phyloP scores from a whole-genome alignment of 768 basidiomycete genomes.

The Serendipita sp. region DNA sequence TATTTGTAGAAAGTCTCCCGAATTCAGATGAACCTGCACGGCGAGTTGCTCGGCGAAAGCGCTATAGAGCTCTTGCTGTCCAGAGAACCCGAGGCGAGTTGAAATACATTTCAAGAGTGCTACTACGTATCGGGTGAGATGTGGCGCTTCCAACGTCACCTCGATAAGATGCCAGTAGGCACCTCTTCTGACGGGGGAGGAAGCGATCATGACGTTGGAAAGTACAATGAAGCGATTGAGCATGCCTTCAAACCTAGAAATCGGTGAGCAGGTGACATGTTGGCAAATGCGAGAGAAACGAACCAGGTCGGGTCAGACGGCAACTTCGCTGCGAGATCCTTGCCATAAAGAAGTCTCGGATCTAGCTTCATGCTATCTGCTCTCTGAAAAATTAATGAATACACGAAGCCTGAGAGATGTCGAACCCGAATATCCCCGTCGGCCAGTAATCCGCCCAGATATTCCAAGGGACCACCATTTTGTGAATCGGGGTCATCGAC shows the following conservation, averaged over 20 bases:
- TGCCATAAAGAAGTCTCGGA: constrained; percentile 27
- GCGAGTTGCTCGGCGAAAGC: constrained; percentile 66
- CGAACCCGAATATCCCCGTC: constrained; percentile 76
- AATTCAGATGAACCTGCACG: constrained; percentile 24
- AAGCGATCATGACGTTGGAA: constrained; percentile 64
- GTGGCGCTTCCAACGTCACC: constrained; percentile 28
- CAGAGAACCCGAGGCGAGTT: constrained; percentile 44
- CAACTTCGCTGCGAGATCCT: constrained; percentile 28
- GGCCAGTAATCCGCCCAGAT: constrained; percentile 36
- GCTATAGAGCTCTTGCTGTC: constrained; percentile 49
- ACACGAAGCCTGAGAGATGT: constrained; percentile 48
- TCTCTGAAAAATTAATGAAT: constrained; percentile 41
- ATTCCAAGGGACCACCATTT: constrained; percentile 23
- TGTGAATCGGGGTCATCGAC: constrained; percentile 20
- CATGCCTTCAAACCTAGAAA: constrained; percentile 51
- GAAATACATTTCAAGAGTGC: constrained; percentile 39
- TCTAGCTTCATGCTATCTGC: constrained; percentile 16
- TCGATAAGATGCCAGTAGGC: constrained; percentile 84
- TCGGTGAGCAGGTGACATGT: background rate
- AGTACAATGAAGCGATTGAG: constrained; percentile 53
- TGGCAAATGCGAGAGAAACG: constrained; percentile 15
- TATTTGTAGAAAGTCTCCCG: constrained; percentile 36
- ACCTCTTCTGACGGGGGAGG: constrained; percentile 57
- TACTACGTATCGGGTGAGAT: constrained; percentile 20
- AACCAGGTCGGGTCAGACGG: constrained; percentile 34